phyloP scores from a whole-genome alignment of 176 grass and related monocot genomes.

The Rhynchospora pubera region DNA sequence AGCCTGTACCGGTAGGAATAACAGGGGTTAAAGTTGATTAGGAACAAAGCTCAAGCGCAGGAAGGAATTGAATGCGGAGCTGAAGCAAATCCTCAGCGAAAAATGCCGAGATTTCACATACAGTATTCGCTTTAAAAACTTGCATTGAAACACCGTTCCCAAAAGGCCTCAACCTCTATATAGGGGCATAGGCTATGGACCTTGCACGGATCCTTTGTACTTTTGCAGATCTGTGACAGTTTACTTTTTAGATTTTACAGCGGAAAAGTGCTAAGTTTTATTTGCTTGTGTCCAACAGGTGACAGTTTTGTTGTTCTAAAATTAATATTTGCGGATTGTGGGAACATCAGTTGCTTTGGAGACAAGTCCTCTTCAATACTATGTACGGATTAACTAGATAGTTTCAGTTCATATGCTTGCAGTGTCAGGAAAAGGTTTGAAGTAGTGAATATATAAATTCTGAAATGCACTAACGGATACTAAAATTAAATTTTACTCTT shows the following conservation, averaged over 20 bases:
- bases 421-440: too few species aligned
- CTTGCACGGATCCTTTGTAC: neutral
- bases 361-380: too few species aligned
- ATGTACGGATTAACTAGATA: too few species aligned
- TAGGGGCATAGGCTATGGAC: neutral
- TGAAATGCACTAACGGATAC: too few species aligned
- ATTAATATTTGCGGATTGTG: neutral
- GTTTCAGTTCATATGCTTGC: too few species aligned
- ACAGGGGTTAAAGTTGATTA: neutral
- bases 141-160: neutral
- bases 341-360: too few species aligned
- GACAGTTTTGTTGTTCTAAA: neutral
- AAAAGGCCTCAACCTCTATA: neutral
- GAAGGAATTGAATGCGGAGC: neutral
- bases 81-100: neutral
- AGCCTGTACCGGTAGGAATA: neutral
- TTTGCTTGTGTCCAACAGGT: neutral
- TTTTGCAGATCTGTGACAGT: neutral
- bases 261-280: neutral
- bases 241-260: neutral
- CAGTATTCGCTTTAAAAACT: neutral
- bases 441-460: too few species aligned
- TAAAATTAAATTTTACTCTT: too few species aligned
- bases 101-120: neutral
- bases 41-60: neutral